phyloP scores from a whole-genome alignment of 2,329 filamentous ascomycete species.

The Emericellopsis cladophorae region DNA sequence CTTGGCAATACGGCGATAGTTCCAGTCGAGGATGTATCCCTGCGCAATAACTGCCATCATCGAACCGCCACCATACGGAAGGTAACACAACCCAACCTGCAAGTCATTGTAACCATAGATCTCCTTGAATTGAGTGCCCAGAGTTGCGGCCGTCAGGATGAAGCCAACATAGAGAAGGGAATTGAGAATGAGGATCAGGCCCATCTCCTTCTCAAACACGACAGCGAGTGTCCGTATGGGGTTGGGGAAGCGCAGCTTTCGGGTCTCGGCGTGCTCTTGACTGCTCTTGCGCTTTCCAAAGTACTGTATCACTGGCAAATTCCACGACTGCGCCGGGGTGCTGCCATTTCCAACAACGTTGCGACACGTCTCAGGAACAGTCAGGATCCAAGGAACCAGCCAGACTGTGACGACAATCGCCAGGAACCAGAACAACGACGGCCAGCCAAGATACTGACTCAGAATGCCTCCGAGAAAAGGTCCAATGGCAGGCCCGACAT shows the following conservation, averaged over 20 bases:
- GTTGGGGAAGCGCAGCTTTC: conserved; percentile 40
- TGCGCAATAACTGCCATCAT: conserved; percentile 34
- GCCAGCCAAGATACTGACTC: conserved; percentile 51
- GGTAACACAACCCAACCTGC: conserved; percentile 39
- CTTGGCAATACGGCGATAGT: conserved; percentile 56
- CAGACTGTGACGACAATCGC: conserved; percentile 38
- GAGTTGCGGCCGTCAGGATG: conserved; percentile 37
- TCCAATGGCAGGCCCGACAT: conserved; percentile 40
- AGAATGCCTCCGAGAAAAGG: conserved; percentile 54
- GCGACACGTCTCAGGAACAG: conserved; percentile 47
- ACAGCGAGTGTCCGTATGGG: conserved; percentile 41
- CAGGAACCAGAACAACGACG: conserved; percentile 59
- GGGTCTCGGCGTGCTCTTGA: conserved; percentile 18
- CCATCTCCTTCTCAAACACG: conserved; percentile 44
- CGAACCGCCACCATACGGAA: conserved; percentile 40
- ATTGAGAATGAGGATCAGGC: conserved; percentile 37
- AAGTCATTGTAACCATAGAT: conserved; percentile 39
- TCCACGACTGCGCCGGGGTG: conserved; percentile 42
- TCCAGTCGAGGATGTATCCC: conserved; percentile 50
- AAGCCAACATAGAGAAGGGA: conserved; percentile 43
- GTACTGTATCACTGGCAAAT: conserved; percentile 42
- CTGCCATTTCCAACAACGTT: conserved; percentile 52
- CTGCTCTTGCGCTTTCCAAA: conserved; percentile 19
- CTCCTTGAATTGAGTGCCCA: conserved; percentile 35
- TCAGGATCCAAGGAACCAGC: conserved; percentile 39